Evolutionary conservation across 768 basidiomycete genomes (phyloP), one percentile per base, ranked within the genome.

Genomic region (Mycena pura): DNA sequence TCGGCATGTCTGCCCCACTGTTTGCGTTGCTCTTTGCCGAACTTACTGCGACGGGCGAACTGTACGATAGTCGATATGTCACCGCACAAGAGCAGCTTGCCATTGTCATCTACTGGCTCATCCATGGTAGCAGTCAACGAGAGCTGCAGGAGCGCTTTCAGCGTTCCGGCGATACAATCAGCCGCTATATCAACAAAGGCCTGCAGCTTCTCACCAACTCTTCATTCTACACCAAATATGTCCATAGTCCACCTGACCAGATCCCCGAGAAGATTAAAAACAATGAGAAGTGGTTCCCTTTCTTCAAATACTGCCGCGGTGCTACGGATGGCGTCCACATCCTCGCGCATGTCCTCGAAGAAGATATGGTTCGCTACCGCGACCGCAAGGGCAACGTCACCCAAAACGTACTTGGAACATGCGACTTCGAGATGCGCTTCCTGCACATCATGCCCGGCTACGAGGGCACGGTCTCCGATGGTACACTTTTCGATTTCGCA

Each of bases 391-490:
- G 70, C 0, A 22, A 28, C 11, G 56, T 80, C 11, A 72, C 74
- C 3, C 71, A 72, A 36, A 79, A 80, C 51, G 52, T 68, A 7
- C 60, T 79, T 3, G 77, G 75, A 27, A 63, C 66, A 1, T 77
- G 71, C 19, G 52, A 66, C 10, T 77, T 76, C 46, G 44, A 63
- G 9, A 21, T 78, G 13, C 34, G 38, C 0, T 79, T 78, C 54
- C 57, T 56, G 6, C 77, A 77, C 57, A 32, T 74, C 7, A 65
- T 77, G 6, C 50, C 65, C 13, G 72, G 76, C 8, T 79, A 76
- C 73, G 76, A 79, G 41, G 76, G 77, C 0, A 73, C 70, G 46
- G 70, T 70, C 2, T 65, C 74, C 19, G 76, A 79, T 68, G 64
- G 68, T 6, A 25, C 60, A 1, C 58, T 76, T 0, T 77, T 67